These are phyloP conservation scores for Sporothrix dimorphospora DNA, from an alignment of 2,329 filamentous ascomycete genomes.

Conservation along the genomic window DNA sequence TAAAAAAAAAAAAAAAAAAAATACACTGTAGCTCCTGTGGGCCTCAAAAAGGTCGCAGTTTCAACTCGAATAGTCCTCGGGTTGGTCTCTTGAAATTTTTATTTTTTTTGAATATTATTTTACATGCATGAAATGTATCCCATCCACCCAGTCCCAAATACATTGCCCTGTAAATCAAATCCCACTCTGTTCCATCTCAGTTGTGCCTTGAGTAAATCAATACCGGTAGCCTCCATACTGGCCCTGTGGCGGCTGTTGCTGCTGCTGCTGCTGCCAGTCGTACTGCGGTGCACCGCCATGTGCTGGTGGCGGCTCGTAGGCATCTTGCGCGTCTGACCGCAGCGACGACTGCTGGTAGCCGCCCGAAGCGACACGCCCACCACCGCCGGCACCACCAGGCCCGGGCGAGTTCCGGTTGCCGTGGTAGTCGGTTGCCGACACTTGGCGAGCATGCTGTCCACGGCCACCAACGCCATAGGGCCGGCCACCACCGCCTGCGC, in stretches of 20 bases:
- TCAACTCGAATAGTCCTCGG: neutral
- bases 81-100: neutral
- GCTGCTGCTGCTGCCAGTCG: constrained; percentile 25
- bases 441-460: constrained; percentile 44
- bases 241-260: neutral
- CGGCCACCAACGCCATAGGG: constrained; percentile 26
- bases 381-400: constrained; percentile 37
- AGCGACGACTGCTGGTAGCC: constrained; percentile 58
- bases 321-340: constrained; percentile 52
- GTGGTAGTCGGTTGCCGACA: constrained; percentile 43
- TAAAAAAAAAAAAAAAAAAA: neutral
- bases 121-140: neutral
- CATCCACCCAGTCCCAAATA: neutral
- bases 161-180: neutral
- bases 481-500: neutral
- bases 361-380: constrained; percentile 41
- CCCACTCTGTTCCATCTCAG: neutral
- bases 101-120: neutral
- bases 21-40: too few relatives aligned
- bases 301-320: constrained; percentile 48
- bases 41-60: neutral
- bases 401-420: constrained; percentile 36
- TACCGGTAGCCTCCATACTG: constrained; percentile 31
- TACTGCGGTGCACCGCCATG: constrained; percentile 7
- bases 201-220: neutral